Conservation (phyloP, 1,139 yeast species). For the Yamadazyma jaroonii region DNA sequence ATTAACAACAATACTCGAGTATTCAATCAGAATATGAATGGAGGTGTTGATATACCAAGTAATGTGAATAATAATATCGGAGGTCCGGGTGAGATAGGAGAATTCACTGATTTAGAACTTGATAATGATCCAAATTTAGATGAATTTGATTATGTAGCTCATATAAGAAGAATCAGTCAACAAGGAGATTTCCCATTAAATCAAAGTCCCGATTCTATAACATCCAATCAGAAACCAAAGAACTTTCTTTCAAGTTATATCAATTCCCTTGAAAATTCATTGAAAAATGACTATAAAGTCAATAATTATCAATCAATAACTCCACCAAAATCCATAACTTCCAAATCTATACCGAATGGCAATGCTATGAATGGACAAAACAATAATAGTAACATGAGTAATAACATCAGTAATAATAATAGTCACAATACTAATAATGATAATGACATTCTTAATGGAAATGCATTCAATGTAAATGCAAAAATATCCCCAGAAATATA, state of each 20-base stretch:
- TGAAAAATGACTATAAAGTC: slow-evolving; percentile 25
- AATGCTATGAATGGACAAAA: too few species aligned
- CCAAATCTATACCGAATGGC: slow-evolving; percentile 7
- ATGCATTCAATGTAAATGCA: too few species aligned
- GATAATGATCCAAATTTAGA: slow-evolving; percentile 29
- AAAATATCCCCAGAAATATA: too few species aligned
- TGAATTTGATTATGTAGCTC: slow-evolving; percentile 49
- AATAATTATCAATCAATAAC: slow-evolving; percentile 15
- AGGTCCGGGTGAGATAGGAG: neutral
- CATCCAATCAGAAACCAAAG: slow-evolving; percentile 1
- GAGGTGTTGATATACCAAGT: neutral
- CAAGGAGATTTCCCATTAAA: slow-evolving; percentile 25
- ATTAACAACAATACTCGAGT: too few species aligned
- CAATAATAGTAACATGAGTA: neutral
- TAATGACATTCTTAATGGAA: neutral
- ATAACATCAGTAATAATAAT: neutral
- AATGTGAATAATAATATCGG: neutral
- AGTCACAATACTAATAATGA: neutral
- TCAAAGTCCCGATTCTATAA: slow-evolving; percentile 7
- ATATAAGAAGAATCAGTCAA: slow-evolving; percentile 42
- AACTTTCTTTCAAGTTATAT: slow-evolving; percentile 34
- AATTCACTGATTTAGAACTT: neutral
- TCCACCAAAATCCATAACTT: slow-evolving; percentile 18
- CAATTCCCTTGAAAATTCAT: slow-evolving; percentile 36
- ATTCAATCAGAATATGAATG: neutral